These are phyloP conservation scores for Sarocladium kiliense DNA, from an alignment of 2,329 filamentous ascomycete genomes.

Conservation along the genomic window DNA sequence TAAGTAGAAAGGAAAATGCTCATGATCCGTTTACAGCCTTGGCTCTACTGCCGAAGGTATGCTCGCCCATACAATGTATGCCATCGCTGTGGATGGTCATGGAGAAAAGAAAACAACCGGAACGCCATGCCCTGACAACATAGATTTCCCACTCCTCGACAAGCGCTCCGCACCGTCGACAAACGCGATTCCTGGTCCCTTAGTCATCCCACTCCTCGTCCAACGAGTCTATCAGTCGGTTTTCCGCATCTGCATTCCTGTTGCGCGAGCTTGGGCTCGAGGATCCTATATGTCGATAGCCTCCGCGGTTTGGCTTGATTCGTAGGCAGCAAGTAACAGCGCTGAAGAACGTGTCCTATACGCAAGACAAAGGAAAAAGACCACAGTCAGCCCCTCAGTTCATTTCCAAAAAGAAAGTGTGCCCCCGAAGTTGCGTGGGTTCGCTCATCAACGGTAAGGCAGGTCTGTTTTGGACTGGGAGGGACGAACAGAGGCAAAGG, in stretches of 20 bases:
- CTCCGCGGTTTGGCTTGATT: conserved; percentile 57
- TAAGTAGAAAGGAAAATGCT: not conserved
- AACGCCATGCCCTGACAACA: not conserved
- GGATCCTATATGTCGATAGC: conserved; percentile 59
- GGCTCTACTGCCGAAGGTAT: not conserved
- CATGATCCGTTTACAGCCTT: conserved; percentile 1
- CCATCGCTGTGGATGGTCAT: not conserved
- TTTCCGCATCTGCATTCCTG: conserved; percentile 71
- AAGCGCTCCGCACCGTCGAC: not conserved
- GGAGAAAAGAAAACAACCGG: not conserved
- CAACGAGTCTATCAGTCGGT: conserved; percentile 87
- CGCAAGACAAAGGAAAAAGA: conserved; percentile 18
- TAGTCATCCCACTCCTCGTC: conserved; percentile 96
- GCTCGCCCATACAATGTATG: not conserved
- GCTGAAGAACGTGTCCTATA: conserved; percentile 62
- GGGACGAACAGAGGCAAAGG: conserved; percentile 64
- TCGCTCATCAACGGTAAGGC: conserved; percentile 20
- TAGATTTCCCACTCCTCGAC: not conserved
- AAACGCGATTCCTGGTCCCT: not conserved
- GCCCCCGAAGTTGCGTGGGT: not conserved
- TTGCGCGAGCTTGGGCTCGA: conserved; percentile 43
- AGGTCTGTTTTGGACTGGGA: conserved; percentile 23
- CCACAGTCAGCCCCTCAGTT: conserved; percentile 18
- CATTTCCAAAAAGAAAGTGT: not conserved
- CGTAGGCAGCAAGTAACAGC: conserved; percentile 64